Base-by-base conservation (phyloP, 2,329 filamentous ascomycete genomes). In the Chalara sp. region DNA sequence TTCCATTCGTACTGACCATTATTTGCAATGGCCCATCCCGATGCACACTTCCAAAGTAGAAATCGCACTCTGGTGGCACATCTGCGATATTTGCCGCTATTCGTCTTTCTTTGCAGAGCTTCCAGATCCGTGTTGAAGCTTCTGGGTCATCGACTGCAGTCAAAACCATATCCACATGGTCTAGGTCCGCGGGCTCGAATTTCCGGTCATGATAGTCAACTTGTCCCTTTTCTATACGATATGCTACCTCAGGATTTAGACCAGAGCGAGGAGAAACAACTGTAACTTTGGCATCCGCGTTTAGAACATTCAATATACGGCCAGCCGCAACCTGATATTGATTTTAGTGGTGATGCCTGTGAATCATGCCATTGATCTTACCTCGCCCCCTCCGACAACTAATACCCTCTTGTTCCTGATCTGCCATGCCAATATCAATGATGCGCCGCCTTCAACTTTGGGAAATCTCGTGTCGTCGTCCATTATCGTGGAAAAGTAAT, bases 1-100 rank as follows among this genome's bases (percentile, higher is more conserved):
- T 96, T 48, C 93, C 93, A 67, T 97, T 99, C 35, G 93, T 99
- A 72, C 88, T 95, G 61, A 99, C 92, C 93, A 99, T 99, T 63
- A 99, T 86, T 73, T 99, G 93, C 54, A 99, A 71, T 5, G 93
- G 93, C 0, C 93, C 93, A 67, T 99, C 93, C 47, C 93, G 85
- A 70, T 99, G 89, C 39, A 96, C 85, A 66, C 87, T 93, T 56
- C 93, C 93, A 72, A 99, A 99, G 76, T 96, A 99, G 67, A 99
- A 99, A 65, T 99, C 93, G 70, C 93, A 99, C 68, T 99, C 93
- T 1, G 89, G 80, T 0, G 93, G 93, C 4, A 99, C 93, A 66
- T 99, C 93, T 59, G 93, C 93, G 58, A 99, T 96, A 69, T 99
- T 99, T 51, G 90, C 91, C 5, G 90, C 83, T 57, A 97, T 87